phyloP scores from a whole-genome alignment of 352 stramenopile genomes.

The Sclerospora graminicola region DNA sequence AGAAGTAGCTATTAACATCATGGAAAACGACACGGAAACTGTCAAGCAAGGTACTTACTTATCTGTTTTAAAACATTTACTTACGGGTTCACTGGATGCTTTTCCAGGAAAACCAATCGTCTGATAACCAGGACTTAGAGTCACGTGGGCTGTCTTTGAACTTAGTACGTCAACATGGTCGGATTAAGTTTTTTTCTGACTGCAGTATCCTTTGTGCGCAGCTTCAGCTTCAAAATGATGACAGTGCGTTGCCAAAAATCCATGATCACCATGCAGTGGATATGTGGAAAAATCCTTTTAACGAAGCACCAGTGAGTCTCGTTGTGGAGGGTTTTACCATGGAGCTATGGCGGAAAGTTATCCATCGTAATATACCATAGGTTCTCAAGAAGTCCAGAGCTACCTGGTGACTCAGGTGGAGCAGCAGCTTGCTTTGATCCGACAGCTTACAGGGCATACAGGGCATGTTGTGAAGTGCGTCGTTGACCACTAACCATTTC shows the following conservation, averaged over 20 bases:
- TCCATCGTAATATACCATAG: constrained; percentile 12
- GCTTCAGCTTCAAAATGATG: constrained; percentile 1
- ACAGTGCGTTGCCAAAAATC: constrained; percentile 5
- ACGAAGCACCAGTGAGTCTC: constrained; percentile 22
- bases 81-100: constrained; percentile 4
- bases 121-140: constrained; percentile 20
- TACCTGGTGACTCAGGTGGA: constrained; percentile 43
- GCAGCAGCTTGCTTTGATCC: constrained; percentile 70
- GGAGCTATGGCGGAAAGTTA: constrained; percentile 16
- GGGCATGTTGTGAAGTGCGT: constrained; percentile 89
- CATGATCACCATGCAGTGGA: constrained; percentile 6
- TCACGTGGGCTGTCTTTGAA: constrained; percentile 9
- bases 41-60: constrained; percentile 17
- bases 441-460: constrained; percentile 69
- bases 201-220: constrained; percentile 1
- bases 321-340: constrained; percentile 15
- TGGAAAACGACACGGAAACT: constrained; percentile 9
- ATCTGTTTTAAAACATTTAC: not conserved
- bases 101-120: constrained; percentile 12
- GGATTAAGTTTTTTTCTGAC: constrained; percentile 1
- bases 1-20: constrained; percentile 9
- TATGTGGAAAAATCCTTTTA: constrained; percentile 26
- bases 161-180: constrained; percentile 16
- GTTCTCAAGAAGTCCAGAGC: constrained; percentile 10
- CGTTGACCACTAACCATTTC: no score